Conservation (phyloP, 805 yeast genomes). For the Saturnispora sanitii region DNA sequence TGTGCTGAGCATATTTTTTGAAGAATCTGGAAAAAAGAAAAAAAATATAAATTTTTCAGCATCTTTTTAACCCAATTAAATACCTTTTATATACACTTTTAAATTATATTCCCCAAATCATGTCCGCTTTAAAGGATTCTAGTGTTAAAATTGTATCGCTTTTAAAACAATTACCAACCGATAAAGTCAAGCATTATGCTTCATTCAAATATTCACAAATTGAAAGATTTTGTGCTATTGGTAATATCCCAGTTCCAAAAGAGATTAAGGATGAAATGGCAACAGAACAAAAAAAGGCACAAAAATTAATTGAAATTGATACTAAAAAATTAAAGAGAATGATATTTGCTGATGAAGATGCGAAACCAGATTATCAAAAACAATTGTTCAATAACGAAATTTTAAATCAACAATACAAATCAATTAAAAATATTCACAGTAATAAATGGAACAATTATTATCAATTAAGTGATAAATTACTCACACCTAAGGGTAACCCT, state of each 20-base stretch:
- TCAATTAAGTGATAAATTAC: slow-evolving; percentile 52
- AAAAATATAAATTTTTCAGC: too few species aligned
- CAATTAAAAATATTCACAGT: slow-evolving; percentile 46
- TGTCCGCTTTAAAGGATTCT: slow-evolving; percentile 11
- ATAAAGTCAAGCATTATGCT: slow-evolving; percentile 55
- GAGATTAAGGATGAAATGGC: slow-evolving; percentile 27
- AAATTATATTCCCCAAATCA: not conserved
- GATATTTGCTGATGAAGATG: slow-evolving; percentile 27
- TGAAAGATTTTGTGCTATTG: slow-evolving; percentile 42
- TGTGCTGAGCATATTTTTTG: too few species aligned
- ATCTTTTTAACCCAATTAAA: too few species aligned
- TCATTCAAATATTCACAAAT: slow-evolving; percentile 63
- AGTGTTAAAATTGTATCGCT: slow-evolving; percentile 49
- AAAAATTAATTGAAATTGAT: slow-evolving; percentile 26
- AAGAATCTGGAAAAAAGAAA: too few species aligned
- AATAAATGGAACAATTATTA: slow-evolving; percentile 59
- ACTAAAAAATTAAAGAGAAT: slow-evolving; percentile 31
- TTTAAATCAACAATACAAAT: slow-evolving; percentile 42
- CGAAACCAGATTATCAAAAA: slow-evolving; percentile 33
- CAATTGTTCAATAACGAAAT: slow-evolving; percentile 42
- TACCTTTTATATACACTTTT: too few species aligned
- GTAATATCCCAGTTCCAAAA: slow-evolving; percentile 35
- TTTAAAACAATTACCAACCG: slow-evolving; percentile 57
- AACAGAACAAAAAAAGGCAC: slow-evolving; percentile 29
- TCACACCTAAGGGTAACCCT: slow-evolving; percentile 80